These are phyloP conservation scores for Corrigiola litoralis DNA, from an alignment of 179 eudicot species.

Conservation along the genomic window DNA sequence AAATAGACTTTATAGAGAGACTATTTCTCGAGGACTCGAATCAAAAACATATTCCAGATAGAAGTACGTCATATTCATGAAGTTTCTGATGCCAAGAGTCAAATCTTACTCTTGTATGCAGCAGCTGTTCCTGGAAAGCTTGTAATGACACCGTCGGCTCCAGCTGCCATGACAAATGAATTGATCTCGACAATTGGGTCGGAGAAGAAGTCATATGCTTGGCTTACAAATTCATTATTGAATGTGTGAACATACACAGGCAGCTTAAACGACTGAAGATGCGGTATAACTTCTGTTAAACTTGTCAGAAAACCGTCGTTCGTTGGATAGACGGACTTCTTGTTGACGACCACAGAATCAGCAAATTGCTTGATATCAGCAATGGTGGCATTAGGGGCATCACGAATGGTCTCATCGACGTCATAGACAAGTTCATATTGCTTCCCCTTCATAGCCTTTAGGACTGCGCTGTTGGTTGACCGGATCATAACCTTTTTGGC, in stretches of 20 bases:
- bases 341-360: slow-evolving; percentile 52
- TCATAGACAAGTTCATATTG: slow-evolving; percentile 61
- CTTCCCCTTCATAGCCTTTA: slow-evolving; percentile 45
- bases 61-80: not conserved
- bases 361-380: slow-evolving; percentile 60
- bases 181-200: slow-evolving; percentile 67
- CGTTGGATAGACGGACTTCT: slow-evolving; percentile 50
- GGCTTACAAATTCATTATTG: slow-evolving; percentile 61
- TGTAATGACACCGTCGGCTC: slow-evolving; percentile 68
- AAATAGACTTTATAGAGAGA: too few relatives aligned
- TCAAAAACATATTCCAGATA: not conserved
- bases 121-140: slow-evolving; percentile 72
- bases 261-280: slow-evolving; percentile 52
- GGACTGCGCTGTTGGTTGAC: slow-evolving; percentile 70
- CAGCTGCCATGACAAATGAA: slow-evolving; percentile 32
- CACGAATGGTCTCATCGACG: slow-evolving; percentile 61
- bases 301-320: slow-evolving; percentile 27
- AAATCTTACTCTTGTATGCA: slow-evolving; percentile 67
- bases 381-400: slow-evolving; percentile 45
- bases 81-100: not conserved
- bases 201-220: slow-evolving; percentile 71
- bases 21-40: not conserved
- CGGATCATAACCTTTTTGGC: slow-evolving; percentile 59
- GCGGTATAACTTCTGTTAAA: slow-evolving; percentile 42
- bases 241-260: slow-evolving; percentile 54